These are phyloP conservation scores for Spiraea crenata DNA, from an alignment of 331 rosid genomes.

Conservation along the genomic window DNA sequence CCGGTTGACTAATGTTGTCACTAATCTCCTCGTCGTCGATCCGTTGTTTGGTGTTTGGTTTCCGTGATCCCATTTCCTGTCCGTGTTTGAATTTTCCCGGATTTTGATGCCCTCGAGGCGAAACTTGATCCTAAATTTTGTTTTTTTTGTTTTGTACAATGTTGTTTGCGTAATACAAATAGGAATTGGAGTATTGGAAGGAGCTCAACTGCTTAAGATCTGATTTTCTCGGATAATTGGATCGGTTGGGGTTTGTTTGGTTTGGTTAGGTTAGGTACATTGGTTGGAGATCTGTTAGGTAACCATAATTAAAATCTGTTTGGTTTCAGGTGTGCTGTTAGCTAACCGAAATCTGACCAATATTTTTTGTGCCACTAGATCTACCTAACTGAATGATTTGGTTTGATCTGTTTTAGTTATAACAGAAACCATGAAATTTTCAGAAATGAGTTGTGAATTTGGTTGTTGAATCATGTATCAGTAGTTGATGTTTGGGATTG, in stretches of 20 bases:
- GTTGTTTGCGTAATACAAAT: neutral
- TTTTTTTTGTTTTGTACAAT: conserved; percentile 19
- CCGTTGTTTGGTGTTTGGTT: conserved; percentile 3
- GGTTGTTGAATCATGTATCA: neutral
- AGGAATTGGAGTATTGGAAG: neutral
- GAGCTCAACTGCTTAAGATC: conserved; percentile 14
- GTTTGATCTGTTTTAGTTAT: neutral
- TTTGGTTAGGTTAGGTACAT: conserved; percentile 5
- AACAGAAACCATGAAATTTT: neutral
- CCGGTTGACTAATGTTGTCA: neutral
- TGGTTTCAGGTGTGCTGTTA: conserved; percentile 5
- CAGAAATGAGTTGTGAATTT: neutral
- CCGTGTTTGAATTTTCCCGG: conserved; percentile 8
- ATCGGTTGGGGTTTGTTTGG: conserved; percentile 3
- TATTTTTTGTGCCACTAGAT: neutral
- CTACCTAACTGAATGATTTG: conserved; percentile 13
- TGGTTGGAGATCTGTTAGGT: conserved; percentile 17
- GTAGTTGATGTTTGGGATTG: neutral
- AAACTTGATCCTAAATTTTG: conserved; percentile 14
- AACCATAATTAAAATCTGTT: neutral
- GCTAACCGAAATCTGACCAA: neutral
- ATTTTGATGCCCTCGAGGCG: conserved; percentile 14
- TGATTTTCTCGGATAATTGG: conserved; percentile 8
- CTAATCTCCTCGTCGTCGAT: too few species aligned
- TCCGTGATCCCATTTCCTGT: conserved; percentile 12